Percentiles rank a stretch among this genome's conserved stretches.
Conservation (phyloP, 1,284 basidiomycete genomes). For the Marasmius sp. region DNA sequence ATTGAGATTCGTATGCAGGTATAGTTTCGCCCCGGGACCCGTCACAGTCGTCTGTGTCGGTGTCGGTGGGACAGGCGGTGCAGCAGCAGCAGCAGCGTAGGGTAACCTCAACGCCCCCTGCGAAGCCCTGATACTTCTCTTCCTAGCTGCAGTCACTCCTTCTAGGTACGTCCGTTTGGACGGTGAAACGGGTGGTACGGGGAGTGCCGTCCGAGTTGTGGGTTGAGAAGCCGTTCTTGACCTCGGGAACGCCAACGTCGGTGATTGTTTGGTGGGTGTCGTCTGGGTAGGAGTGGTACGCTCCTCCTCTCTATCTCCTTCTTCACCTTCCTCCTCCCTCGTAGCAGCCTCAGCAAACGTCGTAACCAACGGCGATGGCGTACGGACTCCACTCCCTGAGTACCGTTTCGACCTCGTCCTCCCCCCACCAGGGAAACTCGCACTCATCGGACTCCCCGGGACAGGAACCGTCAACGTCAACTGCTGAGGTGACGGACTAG, state of each 20-base stretch:
- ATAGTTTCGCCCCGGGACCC: no score
- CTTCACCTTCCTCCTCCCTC: no score
- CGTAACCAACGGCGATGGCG: no score
- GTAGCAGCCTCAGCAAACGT: no score
- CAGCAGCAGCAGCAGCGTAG: slow-evolving; percentile 5
- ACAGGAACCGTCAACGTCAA: background rate
- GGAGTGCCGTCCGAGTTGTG: no score
- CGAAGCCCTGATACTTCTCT: slow-evolving; percentile 55
- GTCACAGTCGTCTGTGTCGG: slow-evolving; percentile 16
- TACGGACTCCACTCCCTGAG: background rate
- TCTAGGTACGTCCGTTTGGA: slow-evolving; percentile 16
- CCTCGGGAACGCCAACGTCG: no score
- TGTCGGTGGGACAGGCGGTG: background rate
- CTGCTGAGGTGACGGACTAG: no score
- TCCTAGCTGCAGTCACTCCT: slow-evolving; percentile 58
- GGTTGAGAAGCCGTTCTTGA: no score
- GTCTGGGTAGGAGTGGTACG: no score
- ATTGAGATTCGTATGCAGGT: no score
- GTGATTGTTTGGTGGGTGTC: no score
- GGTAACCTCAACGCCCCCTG: slow-evolving; percentile 60
- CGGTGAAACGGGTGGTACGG: background rate
- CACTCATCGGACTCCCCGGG: background rate
- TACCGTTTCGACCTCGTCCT: background rate
- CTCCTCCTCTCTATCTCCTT: no score
- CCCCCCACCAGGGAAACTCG: background rate